Evolutionary conservation across 2,329 filamentous ascomycete species (phyloP), one percentile per base, ranked within the genome.

Genomic region (Talaromyces sp.): DNA sequence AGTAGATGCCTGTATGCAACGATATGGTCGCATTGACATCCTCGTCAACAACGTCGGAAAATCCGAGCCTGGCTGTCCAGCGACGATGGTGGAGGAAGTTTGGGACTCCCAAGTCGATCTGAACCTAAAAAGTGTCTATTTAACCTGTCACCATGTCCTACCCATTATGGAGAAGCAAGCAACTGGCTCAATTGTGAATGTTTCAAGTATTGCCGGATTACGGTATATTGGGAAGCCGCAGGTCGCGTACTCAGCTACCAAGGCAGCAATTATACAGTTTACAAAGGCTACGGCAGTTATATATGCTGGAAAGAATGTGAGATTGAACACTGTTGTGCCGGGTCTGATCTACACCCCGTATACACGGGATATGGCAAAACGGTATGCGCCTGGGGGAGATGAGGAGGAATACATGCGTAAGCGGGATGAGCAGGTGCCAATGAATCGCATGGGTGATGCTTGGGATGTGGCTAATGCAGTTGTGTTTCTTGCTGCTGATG

Each of bases 381-480:
- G 81, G 63, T 84, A 75, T 70, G 77, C 72, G 6, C 47, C 47
- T 5, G 82, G 77, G 0, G 77, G 79, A 41, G 78, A 82, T 61
- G 81, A 82, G 60, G 82, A 74, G 7, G 85, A 87, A 33, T 64
- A 60, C 16, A 63, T 58, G 54, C 37, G 24, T 14, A 62, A 47
- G 43, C 60, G 69, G 4, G 56, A 64, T 22, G 62, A 16, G 4
- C 62, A 79, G 67, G 78, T 82, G 22, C 80, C 79, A 0, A 65
- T 82, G 47, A 79, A 79, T 8, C 73, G 79, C 24, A 68, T 79
- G 43, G 78, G 77, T 11, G 77, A 80, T 27, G 74, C 76, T 0
- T 79, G 82, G 14, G 90, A 93, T 73, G 84, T 93, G 41, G 89
- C 88, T 1, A 90, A 91, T 71, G 88, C 88, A 35, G 88, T 86